These are phyloP conservation scores for Metarhizium humberi DNA, from an alignment of 2,329 filamentous ascomycete genomes.

Conservation along the genomic window DNA sequence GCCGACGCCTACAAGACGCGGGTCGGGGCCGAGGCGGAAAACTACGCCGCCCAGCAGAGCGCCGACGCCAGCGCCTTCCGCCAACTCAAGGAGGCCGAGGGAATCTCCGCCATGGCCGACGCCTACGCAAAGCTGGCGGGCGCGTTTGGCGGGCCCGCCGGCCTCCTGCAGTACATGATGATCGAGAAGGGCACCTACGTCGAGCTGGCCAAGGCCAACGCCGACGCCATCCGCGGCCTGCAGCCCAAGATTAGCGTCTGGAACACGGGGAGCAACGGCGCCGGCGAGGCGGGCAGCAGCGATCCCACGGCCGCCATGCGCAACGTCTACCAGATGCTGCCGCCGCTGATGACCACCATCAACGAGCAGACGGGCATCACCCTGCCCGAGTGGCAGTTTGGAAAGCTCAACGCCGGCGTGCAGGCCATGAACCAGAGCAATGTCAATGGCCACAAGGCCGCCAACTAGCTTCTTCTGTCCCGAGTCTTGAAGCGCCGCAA, in stretches of 20 bases:
- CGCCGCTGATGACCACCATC: conserved; percentile 75
- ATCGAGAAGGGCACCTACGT: conserved; percentile 74
- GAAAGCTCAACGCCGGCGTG: conserved; percentile 28
- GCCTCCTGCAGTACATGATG: conserved; percentile 79
- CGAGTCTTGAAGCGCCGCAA: too few relatives aligned
- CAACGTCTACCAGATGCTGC: conserved; percentile 77
- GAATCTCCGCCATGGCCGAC: conserved; percentile 65
- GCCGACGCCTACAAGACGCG: conserved; percentile 41
- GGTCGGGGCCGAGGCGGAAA: conserved; percentile 32
- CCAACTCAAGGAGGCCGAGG: conserved; percentile 67
- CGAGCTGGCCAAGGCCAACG: conserved; percentile 70
- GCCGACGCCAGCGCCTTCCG: conserved; percentile 51
- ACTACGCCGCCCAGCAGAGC: conserved; percentile 31
- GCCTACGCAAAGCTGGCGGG: conserved; percentile 65
- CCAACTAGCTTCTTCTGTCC: neutral
- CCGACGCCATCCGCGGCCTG: conserved; percentile 62
- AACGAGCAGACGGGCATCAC: conserved; percentile 81
- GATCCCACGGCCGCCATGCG: conserved; percentile 54
- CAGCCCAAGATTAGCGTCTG: conserved; percentile 87
- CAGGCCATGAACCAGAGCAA: conserved; percentile 18
- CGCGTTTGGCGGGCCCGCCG: conserved; percentile 69
- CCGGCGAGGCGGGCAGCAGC: conserved; percentile 28
- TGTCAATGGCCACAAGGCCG: conserved; percentile 3
- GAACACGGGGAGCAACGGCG: conserved; percentile 59
- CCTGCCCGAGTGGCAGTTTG: conserved; percentile 68